These are phyloP conservation scores for Fagus crenata DNA, from an alignment of 306 rosid species.

Conservation along the genomic window DNA sequence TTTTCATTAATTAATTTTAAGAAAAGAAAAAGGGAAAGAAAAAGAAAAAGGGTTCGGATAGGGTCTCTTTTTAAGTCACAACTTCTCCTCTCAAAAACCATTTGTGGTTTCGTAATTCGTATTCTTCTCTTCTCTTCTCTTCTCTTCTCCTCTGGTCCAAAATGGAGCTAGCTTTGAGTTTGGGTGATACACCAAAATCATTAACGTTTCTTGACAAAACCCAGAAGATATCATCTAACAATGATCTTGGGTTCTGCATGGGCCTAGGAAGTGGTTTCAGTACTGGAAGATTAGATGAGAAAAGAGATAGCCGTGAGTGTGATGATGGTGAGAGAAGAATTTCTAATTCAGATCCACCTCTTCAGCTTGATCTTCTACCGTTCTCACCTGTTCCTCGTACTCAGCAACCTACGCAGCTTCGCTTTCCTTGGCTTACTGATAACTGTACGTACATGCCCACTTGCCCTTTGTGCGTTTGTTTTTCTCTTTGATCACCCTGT, in stretches of 20 bases:
- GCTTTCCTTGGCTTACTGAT: slow-evolving; percentile 69
- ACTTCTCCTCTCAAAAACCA: neutral
- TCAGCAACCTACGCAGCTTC: slow-evolving; percentile 44
- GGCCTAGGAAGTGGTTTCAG: slow-evolving; percentile 47
- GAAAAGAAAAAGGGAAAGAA: neutral
- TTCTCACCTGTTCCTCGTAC: slow-evolving; percentile 60
- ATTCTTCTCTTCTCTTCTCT: neutral
- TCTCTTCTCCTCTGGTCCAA: neutral
- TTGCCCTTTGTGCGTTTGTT: neutral
- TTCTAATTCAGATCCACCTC: slow-evolving; percentile 63
- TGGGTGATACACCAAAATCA: slow-evolving; percentile 65
- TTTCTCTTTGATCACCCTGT: neutral
- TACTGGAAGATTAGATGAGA: slow-evolving; percentile 26
- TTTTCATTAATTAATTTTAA: too few species aligned
- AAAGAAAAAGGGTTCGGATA: neutral
- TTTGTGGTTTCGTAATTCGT: neutral
- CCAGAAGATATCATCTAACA: slow-evolving; percentile 23
- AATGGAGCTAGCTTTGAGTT: slow-evolving; percentile 85
- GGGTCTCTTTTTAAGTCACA: slow-evolving; percentile 22
- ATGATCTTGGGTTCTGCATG: slow-evolving; percentile 54
- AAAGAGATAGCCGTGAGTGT: slow-evolving; percentile 11
- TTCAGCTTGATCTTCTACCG: slow-evolving; percentile 86
- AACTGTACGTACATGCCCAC: slow-evolving; percentile 45
- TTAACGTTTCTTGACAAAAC: slow-evolving; percentile 51
- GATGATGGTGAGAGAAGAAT: neutral